Evolutionary conservation across 768 basidiomycete species (phyloP).

Genomic region (Leucogyrophana mollusca): DNA sequence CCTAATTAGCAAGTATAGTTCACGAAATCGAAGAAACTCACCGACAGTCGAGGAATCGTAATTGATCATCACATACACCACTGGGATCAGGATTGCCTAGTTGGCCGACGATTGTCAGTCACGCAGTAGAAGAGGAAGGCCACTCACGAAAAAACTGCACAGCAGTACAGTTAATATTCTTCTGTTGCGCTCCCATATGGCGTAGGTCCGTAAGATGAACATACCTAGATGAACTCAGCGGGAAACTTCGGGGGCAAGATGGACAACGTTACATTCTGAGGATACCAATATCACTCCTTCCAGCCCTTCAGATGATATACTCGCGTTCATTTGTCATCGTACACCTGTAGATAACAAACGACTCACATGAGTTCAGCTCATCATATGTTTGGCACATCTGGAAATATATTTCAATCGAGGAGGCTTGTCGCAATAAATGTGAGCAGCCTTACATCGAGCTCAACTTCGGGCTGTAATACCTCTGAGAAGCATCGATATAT

Average conservation of each 20-base stretch:
- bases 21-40: neutral
- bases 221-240: neutral
- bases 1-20: neutral
- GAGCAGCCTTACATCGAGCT: neutral
- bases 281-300: neutral
- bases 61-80: neutral
- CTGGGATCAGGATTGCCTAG: neutral
- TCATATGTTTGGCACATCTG: neutral
- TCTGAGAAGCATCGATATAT: neutral
- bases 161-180: neutral
- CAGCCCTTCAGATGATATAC: neutral
- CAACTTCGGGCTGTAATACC: neutral
- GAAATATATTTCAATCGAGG: neutral
- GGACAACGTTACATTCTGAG: neutral
- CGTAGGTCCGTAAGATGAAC: constrained; percentile 2
- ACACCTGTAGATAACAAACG: neutral
- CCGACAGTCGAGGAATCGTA: neutral
- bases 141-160: neutral
- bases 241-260: neutral
- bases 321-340: neutral
- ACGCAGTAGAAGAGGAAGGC: neutral
- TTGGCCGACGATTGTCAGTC: neutral
- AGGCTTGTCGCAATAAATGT: neutral
- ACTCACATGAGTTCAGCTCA: constrained; percentile 1
- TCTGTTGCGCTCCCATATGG: constrained; percentile 1